Conservation (phyloP, 441 rosid genomes). For the Oxalis stricta region DNA sequence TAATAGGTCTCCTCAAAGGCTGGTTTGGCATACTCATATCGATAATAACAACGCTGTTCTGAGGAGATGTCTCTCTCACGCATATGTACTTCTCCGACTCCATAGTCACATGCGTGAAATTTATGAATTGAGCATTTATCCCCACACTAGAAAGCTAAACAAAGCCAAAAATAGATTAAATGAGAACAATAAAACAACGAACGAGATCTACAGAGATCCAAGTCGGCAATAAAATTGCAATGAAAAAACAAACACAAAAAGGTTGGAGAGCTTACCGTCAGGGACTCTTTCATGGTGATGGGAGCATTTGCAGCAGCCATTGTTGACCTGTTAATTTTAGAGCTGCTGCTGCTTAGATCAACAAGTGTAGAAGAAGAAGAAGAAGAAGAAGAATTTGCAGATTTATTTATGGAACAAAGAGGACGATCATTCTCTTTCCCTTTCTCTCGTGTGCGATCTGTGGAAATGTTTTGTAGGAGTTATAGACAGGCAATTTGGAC, state of each 20-base stretch:
- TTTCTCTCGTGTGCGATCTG: no score
- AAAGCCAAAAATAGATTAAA: slow-evolving; percentile 1
- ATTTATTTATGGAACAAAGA: no score
- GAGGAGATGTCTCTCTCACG: slow-evolving; percentile 84
- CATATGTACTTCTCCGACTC: slow-evolving; percentile 55
- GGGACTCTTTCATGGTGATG: slow-evolving; percentile 47
- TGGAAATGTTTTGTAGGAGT: no score
- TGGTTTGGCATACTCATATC: slow-evolving; percentile 94
- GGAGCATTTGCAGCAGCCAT: slow-evolving; percentile 62
- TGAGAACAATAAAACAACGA: background rate
- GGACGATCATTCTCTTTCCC: no score
- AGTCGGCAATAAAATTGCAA: background rate
- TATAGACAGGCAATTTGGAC: no score
- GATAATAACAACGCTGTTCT: slow-evolving; percentile 86
- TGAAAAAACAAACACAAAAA: background rate
- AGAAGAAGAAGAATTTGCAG: no score
- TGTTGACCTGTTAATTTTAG: slow-evolving; percentile 7
- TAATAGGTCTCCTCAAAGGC: slow-evolving; percentile 90
- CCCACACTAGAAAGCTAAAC: slow-evolving; percentile 63
- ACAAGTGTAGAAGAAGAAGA: no score
- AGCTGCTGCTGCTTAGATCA: no score
- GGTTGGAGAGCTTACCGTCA: slow-evolving; percentile 21
- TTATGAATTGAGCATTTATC: slow-evolving; percentile 75
- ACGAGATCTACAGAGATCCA: background rate
- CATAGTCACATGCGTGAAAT: slow-evolving; percentile 82